phyloP scores from a whole-genome alignment of 768 basidiomycete genomes.

The Naganishia vishniacii region DNA sequence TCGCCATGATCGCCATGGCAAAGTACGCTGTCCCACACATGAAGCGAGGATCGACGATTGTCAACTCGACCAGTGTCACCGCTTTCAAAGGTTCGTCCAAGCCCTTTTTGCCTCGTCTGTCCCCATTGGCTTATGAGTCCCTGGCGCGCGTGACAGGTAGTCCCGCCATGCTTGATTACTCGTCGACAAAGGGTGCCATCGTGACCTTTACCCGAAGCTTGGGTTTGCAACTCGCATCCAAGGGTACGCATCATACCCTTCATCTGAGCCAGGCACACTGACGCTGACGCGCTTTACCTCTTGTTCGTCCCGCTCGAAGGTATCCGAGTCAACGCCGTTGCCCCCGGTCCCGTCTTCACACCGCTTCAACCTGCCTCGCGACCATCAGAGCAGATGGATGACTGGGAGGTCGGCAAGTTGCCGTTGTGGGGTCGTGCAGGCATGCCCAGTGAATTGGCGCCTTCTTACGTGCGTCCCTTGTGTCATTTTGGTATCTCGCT shows the following conservation, averaged over 20 bases:
- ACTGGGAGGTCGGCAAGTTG: slow-evolving; percentile 52
- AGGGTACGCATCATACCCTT: slow-evolving; percentile 39
- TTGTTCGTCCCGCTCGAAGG: slow-evolving; percentile 28
- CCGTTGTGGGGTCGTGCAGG: slow-evolving; percentile 56
- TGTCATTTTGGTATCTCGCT: not conserved
- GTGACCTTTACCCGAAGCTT: slow-evolving; percentile 58
- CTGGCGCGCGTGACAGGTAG: no score
- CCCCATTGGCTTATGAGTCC: no score
- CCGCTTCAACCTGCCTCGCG: slow-evolving; percentile 60
- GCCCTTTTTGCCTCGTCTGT: slow-evolving; percentile 27
- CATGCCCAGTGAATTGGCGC: slow-evolving; percentile 56
- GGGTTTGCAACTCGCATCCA: slow-evolving; percentile 55
- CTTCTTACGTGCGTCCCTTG: not conserved
- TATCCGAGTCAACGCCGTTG: slow-evolving; percentile 58
- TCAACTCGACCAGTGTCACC: slow-evolving; percentile 62
- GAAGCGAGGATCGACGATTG: slow-evolving; percentile 57
- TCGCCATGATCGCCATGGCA: slow-evolving; percentile 59
- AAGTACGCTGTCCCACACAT: slow-evolving; percentile 60
- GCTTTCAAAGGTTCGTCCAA: slow-evolving; percentile 49
- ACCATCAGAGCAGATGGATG: slow-evolving; percentile 57
- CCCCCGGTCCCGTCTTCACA: slow-evolving; percentile 49
- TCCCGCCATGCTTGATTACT: slow-evolving; percentile 53
- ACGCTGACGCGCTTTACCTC: not conserved
- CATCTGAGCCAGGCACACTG: no score
- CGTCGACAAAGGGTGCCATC: slow-evolving; percentile 61